Evolutionary conservation across 805 yeast genomes (phyloP), one percentile per base, ranked within the genome.

Genomic region (Myxozyma vanderwaltii): DNA sequence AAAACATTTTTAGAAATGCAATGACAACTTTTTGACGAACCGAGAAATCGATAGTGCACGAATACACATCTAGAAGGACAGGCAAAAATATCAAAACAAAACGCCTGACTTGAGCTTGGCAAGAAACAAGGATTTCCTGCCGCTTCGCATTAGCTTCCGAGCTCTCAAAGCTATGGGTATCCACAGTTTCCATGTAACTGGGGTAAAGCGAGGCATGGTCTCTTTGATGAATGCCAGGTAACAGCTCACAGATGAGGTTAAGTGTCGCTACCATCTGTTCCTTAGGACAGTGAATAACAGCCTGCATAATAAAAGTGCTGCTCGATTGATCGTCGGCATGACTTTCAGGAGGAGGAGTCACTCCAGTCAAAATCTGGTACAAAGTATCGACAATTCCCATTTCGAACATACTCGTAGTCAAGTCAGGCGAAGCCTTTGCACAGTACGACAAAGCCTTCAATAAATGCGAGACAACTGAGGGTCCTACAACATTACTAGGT

Each of bases 241-340:
- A 71, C 1, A 88, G 63, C 33, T 81, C 76, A 1, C 82, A 80
- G 4, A 87, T 73, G 50, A 89, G 75, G 41, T 80, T 78, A 19
- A 89, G 72, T 19, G 86, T 76, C 13, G 82, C 76, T 1, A 81
- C 65, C 19, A 87, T 71, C 29, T 88, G 69, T n/a, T 84, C 86
- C 65, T 84, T 86, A 0, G 92, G 91, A 1, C 85, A 81, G 54
- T 85, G 82, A 83, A 89, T 86, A 40, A 90, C 72, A 0, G 89
- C 82, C 67, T 88, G 96, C 47, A 86, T 81, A 4, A 89, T 76
- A 1, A 82, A 70, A 1, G 66, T 54, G 41, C 60, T 69, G 6
- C 74, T 69, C 5, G 65, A 50, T 57, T 80, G 81, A 33, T 62
- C 48, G 33, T 63, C 60, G 29, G 64, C 61, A 12, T 67, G 54